Evolutionary conservation across 768 basidiomycete genomes (phyloP), one percentile per base, ranked within the genome.

Genomic region (Suillus subaureus): DNA sequence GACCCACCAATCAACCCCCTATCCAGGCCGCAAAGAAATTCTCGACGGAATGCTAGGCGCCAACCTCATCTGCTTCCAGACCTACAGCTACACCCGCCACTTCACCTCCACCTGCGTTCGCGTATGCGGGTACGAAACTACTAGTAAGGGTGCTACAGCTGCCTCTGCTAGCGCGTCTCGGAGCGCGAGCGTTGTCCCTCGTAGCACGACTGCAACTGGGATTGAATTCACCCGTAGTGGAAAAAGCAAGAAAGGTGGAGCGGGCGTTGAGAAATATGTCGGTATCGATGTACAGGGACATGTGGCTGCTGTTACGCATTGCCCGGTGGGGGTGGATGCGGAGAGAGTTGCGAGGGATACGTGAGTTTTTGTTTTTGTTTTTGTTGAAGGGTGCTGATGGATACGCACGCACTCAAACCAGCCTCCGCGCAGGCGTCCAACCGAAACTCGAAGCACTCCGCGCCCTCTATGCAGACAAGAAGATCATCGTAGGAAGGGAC

Each of bases 21-120:
- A 18, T n/a, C 18, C 66, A 88, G 89, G 89, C 58, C 88, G 97
- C 56, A 93, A 92, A 71, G 96, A 98, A 79, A 93, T 99, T 66
- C 84, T 99, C 31, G 95, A 98, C 68, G 97, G 97, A 43, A 97
- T 99, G 94, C 90, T 99, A 54, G 96, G 96, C 37, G 95, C 97
- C 58, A 96, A 97, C 79, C 85, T 97, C 40, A 89, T 98, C 58
- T 96, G 94, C 77, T 99, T 99, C 92, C 93, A 94, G 82, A 97
- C 96, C 0, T 97, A 97, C 78, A 96, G 94, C 4, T 97, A 97
- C 81, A 89, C 92, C 12, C 88, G 97, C 7, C 97, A 99, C 79
- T 99, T 99, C 79, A 89, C 87, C 35, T 96, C 93, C 21, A 94
- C 94, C 1, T 98, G 96, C 75, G 89, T 99, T 51, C 92, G 97